A percentile compares a stretch with the other conserved stretches of the same genome.
These are phyloP conservation scores for Teunomyces stri DNA, from an alignment of 805 yeast genomes.

Conservation along the genomic window DNA sequence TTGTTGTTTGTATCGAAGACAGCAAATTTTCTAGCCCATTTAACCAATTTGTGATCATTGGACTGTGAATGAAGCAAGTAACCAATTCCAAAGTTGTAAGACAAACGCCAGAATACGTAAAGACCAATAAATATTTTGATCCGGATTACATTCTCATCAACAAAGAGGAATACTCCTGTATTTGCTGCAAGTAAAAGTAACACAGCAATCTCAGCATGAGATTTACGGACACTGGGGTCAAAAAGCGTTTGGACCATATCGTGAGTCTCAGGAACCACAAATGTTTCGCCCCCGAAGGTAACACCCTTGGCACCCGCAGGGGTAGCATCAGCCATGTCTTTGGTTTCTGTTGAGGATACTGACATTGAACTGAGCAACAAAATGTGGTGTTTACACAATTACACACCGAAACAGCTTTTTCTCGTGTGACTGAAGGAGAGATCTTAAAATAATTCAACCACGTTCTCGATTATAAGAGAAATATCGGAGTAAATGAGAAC, in stretches of 20 bases:
- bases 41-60: constrained; percentile 50
- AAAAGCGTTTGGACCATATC: constrained; percentile 82
- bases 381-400: neutral
- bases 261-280: constrained; percentile 61
- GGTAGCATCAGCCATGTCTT: neutral
- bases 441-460: neutral
- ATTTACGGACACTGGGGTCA: constrained; percentile 71
- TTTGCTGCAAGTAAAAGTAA: constrained; percentile 37
- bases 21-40: constrained; percentile 45
- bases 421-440: constrained; percentile 1
- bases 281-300: constrained; percentile 44
- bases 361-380: neutral
- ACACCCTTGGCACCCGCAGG: constrained; percentile 30
- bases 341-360: neutral
- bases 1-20: constrained; percentile 38
- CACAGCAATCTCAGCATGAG: constrained; percentile 62
- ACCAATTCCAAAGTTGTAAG: constrained; percentile 82
- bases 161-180: constrained; percentile 27
- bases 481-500: neutral
- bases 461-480: neutral
- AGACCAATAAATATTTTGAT: constrained; percentile 47
- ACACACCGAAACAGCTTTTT: neutral
- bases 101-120: constrained; percentile 71
- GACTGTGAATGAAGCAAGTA: constrained; percentile 64
- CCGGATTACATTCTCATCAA: constrained; percentile 16